These are phyloP conservation scores for Graphilbum fragrans DNA, from an alignment of 2,329 filamentous ascomycete genomes.

Conservation along the genomic window DNA sequence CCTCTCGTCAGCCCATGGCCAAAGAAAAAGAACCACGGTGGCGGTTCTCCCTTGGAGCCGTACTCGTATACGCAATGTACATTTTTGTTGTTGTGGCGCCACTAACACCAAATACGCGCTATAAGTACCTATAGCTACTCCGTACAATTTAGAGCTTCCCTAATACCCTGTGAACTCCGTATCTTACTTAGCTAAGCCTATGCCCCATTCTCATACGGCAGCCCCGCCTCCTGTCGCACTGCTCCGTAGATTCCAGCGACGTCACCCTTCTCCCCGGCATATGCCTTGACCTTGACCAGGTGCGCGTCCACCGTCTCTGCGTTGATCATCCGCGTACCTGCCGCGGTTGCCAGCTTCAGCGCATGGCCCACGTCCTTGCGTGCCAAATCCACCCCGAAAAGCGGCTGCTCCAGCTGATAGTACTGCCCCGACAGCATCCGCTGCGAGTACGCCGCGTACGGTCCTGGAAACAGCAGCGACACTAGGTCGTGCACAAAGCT, in stretches of 20 bases:
- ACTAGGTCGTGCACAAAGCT: constrained; percentile 61
- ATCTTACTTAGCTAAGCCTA: too few species aligned
- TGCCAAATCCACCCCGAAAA: constrained; percentile 73
- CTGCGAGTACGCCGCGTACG: constrained; percentile 61
- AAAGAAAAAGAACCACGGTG: too few species aligned
- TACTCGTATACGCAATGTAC: too few species aligned
- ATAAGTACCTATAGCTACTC: too few species aligned
- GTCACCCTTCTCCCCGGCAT: constrained; percentile 59
- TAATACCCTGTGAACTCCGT: too few species aligned
- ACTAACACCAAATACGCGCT: too few species aligned
- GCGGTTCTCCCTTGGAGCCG: too few species aligned
- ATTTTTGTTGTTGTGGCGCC: too few species aligned
- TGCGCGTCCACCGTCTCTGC: constrained; percentile 58
- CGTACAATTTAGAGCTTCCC: too few species aligned
- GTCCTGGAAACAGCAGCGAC: constrained; percentile 61
- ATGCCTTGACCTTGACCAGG: constrained; percentile 54
- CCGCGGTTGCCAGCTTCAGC: constrained; percentile 47
- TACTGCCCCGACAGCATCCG: constrained; percentile 70
- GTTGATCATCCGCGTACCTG: constrained; percentile 50
- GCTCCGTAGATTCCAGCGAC: constrained; percentile 75
- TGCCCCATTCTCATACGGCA: constrained; percentile 59
- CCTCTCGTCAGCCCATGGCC: too few species aligned
- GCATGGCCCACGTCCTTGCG: constrained; percentile 75
- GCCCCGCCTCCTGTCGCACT: constrained; percentile 58
- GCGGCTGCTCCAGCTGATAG: constrained; percentile 60